Evolutionary conservation across 129 eudicot genomes (phyloP), one percentile per base, ranked within the genome.

Genomic region (Centrapalus pauciflorus): DNA sequence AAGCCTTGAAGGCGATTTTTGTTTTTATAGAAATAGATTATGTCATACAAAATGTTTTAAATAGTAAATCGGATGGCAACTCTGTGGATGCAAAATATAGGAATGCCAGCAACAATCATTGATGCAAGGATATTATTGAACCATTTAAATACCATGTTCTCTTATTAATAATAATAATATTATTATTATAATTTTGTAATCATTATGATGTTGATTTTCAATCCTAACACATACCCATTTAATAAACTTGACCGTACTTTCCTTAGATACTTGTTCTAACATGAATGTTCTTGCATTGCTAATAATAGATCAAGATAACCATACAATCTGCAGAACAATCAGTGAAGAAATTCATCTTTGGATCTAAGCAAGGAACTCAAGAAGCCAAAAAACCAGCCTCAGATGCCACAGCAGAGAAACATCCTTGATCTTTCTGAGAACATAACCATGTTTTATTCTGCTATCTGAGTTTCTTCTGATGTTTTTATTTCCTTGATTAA

Each of bases 321-420:
- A 82, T 87, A 61, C 30, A 71, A 67, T 86, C 91, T 68, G 89
- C 85, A 41, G 80, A 86, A 65, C 74, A 66, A 19, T 81, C 97
- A 3, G 83, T 78, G 64, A 87, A 90, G 68, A 80, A 82, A 14
- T 77, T 86, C 74, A 38, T 84, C 55, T 70, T 86, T 70, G 89
- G 97, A 68, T 75, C 81, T 28, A 82, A 82, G 60, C 76, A 78
- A 66, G 68, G 67, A 57, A 51, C 14, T 43, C 64, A 70, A 55
- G 79, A 81, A 77, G 45, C 67, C 20, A 7, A 70, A 23, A 70
- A 87, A 74, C 71, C 75, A 50, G 68, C 68, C 75, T 57, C 84
- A 0, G 54, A 24, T 49, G 69, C 63, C 57, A 55, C 75, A 7
- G 43, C 77, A 30, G 81, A 81, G 57, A 79, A 87, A 55, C 77